Evolutionary conservation across 129 eudicot species (phyloP).

Genomic region (sunflower (Helianthus annuus)): DNA sequence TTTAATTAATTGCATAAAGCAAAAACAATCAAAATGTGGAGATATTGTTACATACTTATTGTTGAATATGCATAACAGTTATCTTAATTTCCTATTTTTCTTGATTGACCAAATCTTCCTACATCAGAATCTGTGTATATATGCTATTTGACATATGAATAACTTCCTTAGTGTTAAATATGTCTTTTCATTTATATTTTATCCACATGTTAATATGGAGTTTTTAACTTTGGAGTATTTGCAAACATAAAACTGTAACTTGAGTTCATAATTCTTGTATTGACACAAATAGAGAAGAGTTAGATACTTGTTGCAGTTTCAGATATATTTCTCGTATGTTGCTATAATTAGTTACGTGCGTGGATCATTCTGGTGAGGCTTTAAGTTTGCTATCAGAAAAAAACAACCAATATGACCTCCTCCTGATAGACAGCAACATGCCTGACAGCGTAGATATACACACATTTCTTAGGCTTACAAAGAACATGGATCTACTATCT

Average conservation of each 20-base stretch:
- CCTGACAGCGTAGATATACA: constrained; percentile 16
- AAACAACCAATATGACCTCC: constrained; percentile 22
- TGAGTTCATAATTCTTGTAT: too few relatives aligned
- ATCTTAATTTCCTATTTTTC: too few relatives aligned
- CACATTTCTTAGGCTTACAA: constrained; percentile 27
- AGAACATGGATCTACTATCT: constrained; percentile 17
- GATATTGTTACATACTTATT: too few relatives aligned
- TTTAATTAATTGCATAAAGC: too few relatives aligned
- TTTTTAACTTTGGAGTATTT: neutral
- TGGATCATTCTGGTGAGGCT: constrained; percentile 26
- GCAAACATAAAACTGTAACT: neutral
- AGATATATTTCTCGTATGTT: neutral
- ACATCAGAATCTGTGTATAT: too few relatives aligned
- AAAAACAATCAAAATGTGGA: too few relatives aligned
- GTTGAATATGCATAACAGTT: too few relatives aligned
- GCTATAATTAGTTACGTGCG: constrained; percentile 24
- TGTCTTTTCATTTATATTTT: neutral
- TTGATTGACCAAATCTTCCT: too few relatives aligned
- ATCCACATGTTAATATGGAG: neutral
- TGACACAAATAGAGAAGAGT: too few relatives aligned
- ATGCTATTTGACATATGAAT: too few relatives aligned
- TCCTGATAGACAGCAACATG: constrained; percentile 26
- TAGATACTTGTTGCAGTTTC: neutral
- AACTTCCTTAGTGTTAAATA: too few relatives aligned
- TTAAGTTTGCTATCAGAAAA: constrained; percentile 27